Base-by-base conservation (phyloP, 805 yeast species). In the Candida verbasci region DNA sequence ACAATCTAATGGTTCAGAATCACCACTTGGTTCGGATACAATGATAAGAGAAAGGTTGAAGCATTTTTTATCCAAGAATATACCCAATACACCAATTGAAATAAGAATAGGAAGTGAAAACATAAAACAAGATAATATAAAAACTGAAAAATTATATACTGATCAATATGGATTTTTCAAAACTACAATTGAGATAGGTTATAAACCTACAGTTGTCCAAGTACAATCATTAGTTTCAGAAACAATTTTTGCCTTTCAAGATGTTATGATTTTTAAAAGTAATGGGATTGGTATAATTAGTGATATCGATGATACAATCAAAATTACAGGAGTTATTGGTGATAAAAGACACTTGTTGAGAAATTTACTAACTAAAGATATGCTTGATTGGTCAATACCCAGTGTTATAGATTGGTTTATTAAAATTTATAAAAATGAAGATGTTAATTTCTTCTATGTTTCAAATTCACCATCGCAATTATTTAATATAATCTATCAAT, bases 391-490 rank as follows among this genome's bases (percentile, higher is more conserved):
- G 77, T 72, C 69, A 34, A 75, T 93, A 15, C 82, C 86, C 0
- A 81, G 86, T 2, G 82, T 93, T 18, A 71, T 83, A 3, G 67
- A 70, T 24, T 87, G 95, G 88, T 86, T 76, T 51, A 65, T 66
- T 7, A 60, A 63, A n/a, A 53, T 89, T 25, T 52, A 56, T 8
- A 25, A 43, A 4, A 52, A 60, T 8, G 57, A 69, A 9, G 70
- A 78, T 29, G 70, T 80, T 3, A 65, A 78, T n/a, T 78, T 91
- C 50, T 96, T 89, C 56, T 94, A 91, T 55, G 97, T 94, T 2
- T 89, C 97, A 6, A 93, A 94, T 60, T 80, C 95, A 1, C 99
- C 99, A 0, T 85, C 94, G 78, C 97, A 93, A 57, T 62, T 93
- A 17, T 88, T 71, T 55, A 71, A 77, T 14, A 67, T 76, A 6